phyloP scores from a whole-genome alignment of 1,284 basidiomycete species.

The Butyriboletus appendiculatus region DNA sequence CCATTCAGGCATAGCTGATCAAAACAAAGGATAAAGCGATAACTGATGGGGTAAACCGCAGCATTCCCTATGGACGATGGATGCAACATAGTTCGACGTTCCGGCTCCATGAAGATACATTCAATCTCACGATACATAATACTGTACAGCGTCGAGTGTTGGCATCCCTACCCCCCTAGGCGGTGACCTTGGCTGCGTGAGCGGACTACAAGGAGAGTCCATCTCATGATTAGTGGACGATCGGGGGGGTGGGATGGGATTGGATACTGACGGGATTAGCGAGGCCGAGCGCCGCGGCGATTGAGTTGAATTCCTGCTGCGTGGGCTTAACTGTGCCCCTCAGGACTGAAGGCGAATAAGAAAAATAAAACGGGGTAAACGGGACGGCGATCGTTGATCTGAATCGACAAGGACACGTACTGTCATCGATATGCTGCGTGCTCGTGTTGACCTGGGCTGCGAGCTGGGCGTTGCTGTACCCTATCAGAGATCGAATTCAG shows the following conservation, averaged over 20 bases:
- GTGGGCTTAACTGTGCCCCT: conserved; percentile 48
- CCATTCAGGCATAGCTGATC: not conserved
- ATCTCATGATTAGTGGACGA: not conserved
- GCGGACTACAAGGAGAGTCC: not conserved
- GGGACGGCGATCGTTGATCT: not conserved
- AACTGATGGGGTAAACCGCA: not conserved
- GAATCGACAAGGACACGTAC: conserved; percentile 39
- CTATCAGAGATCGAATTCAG: conserved; percentile 33
- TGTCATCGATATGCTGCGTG: conserved; percentile 50
- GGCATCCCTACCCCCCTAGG: not conserved
- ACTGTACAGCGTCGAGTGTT: conserved; percentile 9
- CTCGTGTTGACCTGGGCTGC: conserved; percentile 43
- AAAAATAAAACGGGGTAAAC: not conserved
- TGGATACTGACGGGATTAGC: conserved; percentile 21
- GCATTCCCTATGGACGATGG: not conserved
- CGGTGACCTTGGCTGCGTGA: conserved; percentile 1
- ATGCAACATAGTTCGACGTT: not conserved
- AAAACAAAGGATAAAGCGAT: not conserved
- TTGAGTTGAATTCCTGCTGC: conserved; percentile 49
- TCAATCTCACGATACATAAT: conserved; percentile 5
- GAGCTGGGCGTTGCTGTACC: conserved; percentile 47
- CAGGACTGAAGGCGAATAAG: conserved; percentile 44
- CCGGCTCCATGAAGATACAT: not conserved
- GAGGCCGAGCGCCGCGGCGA: conserved; percentile 51
- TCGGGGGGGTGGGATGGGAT: not conserved